A percentile compares a stretch with the other conserved stretches of the same genome.
Evolutionary conservation across 2,329 filamentous ascomycete genomes (phyloP).

Genomic region (Sporothrix curviconia): DNA sequence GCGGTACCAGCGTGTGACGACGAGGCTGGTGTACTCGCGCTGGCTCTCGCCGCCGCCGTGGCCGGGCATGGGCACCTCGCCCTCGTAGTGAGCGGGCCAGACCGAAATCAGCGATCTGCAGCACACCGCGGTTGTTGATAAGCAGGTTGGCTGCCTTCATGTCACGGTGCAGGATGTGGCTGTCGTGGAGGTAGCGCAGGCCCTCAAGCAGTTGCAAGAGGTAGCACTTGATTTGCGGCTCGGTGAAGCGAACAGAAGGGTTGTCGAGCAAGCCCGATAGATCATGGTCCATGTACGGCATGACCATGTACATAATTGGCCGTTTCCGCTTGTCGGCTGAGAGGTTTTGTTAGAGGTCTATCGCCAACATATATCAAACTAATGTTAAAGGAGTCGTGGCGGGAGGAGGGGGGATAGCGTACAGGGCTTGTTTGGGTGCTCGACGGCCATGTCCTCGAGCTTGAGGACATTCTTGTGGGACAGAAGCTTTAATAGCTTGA

Average conservation of each 20-base stretch:
- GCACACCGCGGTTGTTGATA: slow-evolving; percentile 86
- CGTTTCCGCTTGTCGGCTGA: slow-evolving; percentile 70
- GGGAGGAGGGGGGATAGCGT: slow-evolving; percentile 20
- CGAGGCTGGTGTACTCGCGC: slow-evolving; percentile 90
- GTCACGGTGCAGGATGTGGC: slow-evolving; percentile 85
- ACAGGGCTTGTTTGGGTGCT: slow-evolving; percentile 60
- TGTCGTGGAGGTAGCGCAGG: slow-evolving; percentile 82
- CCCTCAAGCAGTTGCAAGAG: slow-evolving; percentile 89
- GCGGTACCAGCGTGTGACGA: slow-evolving; percentile 95
- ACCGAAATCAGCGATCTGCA: slow-evolving; percentile 97
- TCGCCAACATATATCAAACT: too few species aligned
- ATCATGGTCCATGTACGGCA: slow-evolving; percentile 98
- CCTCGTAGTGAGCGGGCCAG: slow-evolving; percentile 90
- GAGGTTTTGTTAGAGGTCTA: too few species aligned
- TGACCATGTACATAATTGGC: slow-evolving; percentile 96
- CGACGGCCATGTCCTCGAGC: slow-evolving; percentile 93
- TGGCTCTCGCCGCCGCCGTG: slow-evolving; percentile 75
- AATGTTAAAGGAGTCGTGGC: neutral
- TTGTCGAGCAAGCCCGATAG: slow-evolving; percentile 96
- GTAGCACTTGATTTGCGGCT: slow-evolving; percentile 96
- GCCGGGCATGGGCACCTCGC: slow-evolving; percentile 67
- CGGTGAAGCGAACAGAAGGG: slow-evolving; percentile 77
- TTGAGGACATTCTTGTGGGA: slow-evolving; percentile 81
- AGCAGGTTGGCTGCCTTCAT: slow-evolving; percentile 98
- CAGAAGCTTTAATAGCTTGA: slow-evolving; percentile 94